Evolutionary conservation across 1,139 yeast species (phyloP), one percentile per base, ranked within the genome.

Genomic region (Suhomyces bolitotheri): DNA sequence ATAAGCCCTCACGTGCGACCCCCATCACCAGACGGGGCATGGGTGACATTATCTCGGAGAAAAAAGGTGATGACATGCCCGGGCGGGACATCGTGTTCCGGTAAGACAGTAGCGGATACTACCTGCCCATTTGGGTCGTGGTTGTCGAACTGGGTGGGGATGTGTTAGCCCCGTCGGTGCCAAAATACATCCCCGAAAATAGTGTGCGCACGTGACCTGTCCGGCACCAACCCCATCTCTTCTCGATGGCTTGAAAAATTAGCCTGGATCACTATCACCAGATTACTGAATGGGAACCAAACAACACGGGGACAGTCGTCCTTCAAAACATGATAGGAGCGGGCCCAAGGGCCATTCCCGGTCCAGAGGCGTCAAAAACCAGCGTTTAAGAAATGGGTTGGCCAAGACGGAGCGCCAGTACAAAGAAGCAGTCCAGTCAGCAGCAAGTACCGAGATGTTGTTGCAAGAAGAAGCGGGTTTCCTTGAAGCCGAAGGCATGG

Each of bases 401-500:
- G 78, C 78, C 49, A 73, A 78, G 49, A 64, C 82, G 38, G 95
- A 92, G 53, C 71, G 73, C 33, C 82, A 82, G 49, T 87, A 86
- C 58, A 77, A 78, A 46, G 84, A 82, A 44, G 95, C 96, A 0
- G 78, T 87, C 14, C 67, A 73, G 45, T 76, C 89, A 11, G 96
- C 96, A 1, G 87, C 90, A 16, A 81, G 85, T 6, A 87, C 97
- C 0, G 97, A 92, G 50, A 74, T 87, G 54, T 72, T 94, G 46
- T 66, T 89, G 31, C 87, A 86, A 47, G 97, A 92, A 64, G 82
- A 84, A 28, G 76, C 73, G 3, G 98, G 98, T 31, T 84, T 71
- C 50, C 64, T 94, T 46, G 98, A 92, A 57, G 88, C 96, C 4
- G 98, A 94, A 49, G 86, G 82, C 4, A 81, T 92, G 88, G 99